These are phyloP conservation scores for Acanthamoeba castellanii DNA, from an alignment of 208 protist genomes.

Conservation along the genomic window DNA sequence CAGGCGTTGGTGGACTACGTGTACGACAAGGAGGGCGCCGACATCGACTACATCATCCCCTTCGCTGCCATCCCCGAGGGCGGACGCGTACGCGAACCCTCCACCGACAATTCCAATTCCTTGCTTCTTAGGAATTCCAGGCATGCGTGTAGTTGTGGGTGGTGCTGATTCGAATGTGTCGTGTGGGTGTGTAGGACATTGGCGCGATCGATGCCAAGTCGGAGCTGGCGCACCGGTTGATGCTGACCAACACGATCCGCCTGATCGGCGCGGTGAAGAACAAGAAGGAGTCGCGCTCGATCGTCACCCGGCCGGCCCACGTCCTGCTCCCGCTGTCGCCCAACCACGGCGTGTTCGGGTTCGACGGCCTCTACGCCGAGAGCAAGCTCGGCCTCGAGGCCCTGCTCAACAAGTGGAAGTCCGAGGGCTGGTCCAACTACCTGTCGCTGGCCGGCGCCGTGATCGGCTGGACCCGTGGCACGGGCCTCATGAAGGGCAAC, in stretches of 20 bases:
- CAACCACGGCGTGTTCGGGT: slow-evolving; percentile 91
- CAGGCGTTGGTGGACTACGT: slow-evolving; percentile 88
- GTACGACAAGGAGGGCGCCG: slow-evolving; percentile 83
- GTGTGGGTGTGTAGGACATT: slow-evolving; percentile 75
- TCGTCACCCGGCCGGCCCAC: slow-evolving; percentile 76
- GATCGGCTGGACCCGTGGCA: slow-evolving; percentile 92
- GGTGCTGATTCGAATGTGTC: neutral
- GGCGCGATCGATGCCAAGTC: slow-evolving; percentile 84
- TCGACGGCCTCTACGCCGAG: slow-evolving; percentile 90
- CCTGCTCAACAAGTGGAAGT: slow-evolving; percentile 89
- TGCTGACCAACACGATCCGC: slow-evolving; percentile 90
- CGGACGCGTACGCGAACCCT: slow-evolving; percentile 73
- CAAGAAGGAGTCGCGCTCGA: slow-evolving; percentile 77
- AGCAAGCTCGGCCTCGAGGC: slow-evolving; percentile 90
- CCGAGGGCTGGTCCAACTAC: slow-evolving; percentile 88
- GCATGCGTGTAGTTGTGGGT: neutral
- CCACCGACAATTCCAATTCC: neutral
- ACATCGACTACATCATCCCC: slow-evolving; percentile 90
- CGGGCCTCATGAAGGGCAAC: slow-evolving; percentile 89
- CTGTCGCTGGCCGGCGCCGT: slow-evolving; percentile 87
- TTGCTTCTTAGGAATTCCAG: neutral
- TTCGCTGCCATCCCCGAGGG: slow-evolving; percentile 90
- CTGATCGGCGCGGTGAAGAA: slow-evolving; percentile 88
- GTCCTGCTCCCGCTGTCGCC: slow-evolving; percentile 87
- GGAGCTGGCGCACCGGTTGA: slow-evolving; percentile 90